These are phyloP conservation scores for Pachysandra terminalis DNA, from an alignment of 164 flowering plant species.

Conservation along the genomic window DNA sequence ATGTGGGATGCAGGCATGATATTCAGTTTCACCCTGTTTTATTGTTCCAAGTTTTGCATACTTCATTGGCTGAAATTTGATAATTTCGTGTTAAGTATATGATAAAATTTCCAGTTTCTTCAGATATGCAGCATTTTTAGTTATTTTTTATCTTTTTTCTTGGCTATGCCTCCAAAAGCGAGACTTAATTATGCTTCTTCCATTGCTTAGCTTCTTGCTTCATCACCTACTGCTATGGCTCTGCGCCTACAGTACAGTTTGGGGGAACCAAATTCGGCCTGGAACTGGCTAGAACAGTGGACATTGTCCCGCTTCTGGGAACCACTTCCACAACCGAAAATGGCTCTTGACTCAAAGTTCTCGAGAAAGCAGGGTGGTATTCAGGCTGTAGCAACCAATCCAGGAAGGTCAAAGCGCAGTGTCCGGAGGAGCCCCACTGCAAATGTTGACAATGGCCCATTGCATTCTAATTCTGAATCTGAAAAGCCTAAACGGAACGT, in stretches of 20 bases:
- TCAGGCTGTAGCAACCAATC: conserved; percentile 31
- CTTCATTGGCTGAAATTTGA: neutral
- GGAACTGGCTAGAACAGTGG: conserved; percentile 90
- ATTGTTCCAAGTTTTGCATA: too few species aligned
- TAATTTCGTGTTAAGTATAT: neutral
- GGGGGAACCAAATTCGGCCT: conserved; percentile 61
- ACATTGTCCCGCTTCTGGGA: conserved; percentile 53
- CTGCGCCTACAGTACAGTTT: conserved; percentile 54
- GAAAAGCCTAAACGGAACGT: conserved; percentile 56
- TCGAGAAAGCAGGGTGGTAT: conserved; percentile 32
- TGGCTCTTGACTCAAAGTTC: conserved; percentile 27
- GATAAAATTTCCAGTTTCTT: too few species aligned
- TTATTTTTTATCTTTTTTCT: neutral
- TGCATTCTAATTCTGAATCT: conserved; percentile 37
- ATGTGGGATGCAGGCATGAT: neutral
- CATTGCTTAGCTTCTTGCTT: conserved; percentile 54
- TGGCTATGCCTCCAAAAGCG: too few species aligned
- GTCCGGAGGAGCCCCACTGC: conserved; percentile 40
- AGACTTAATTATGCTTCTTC: neutral
- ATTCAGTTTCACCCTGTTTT: neutral
- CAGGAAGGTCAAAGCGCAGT: conserved; percentile 44
- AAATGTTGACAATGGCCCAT: conserved; percentile 38
- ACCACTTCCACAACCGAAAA: conserved; percentile 41
- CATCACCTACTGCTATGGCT: conserved; percentile 56
- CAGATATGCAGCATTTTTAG: too few species aligned